Base-by-base conservation (phyloP, 1,139 yeast species). In the Protomyces lactucae-debilis region DNA sequence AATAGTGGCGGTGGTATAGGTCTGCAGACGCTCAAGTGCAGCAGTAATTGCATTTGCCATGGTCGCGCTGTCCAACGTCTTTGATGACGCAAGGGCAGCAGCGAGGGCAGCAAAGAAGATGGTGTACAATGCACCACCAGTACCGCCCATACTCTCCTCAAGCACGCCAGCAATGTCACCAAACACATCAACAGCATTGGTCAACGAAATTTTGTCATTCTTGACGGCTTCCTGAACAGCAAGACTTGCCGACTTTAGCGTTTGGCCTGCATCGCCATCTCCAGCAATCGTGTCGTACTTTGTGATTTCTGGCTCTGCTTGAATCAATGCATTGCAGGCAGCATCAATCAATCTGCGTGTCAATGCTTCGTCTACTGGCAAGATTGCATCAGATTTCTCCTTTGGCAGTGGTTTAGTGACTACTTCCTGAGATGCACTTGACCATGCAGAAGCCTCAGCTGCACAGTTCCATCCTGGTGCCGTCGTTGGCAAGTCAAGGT, bases 201-300 rank as follows among this genome's bases (percentile, higher is more conserved):
- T 76, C 8, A 78, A 73, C 40, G 84, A 78, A 52, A 84, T 74
- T 12, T 75, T 71, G n/a, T 75, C 75, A 23, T 73, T 70, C 32
- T 80, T 77, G 61, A 87, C 74, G 21, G 84, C 84, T 12, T 80
- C 76, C 54, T 83, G 76, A 53, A 92, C 82, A 0, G 90, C 90
- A 65, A 85, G 81, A 28, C 92, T 95, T 55, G 97, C 97, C 14
- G 64, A 45, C 18, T 43, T 55, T 18, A 54, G 57, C 0, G 97
- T 92, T 71, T 89, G 95, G 56, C 98, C 98, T 76, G 97, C 91
- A 74, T 92, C 98, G 70, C 98, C 98, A 74, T 92, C 98, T 67
- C 98, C 98, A 1, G 93, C 97, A 70, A 85, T 80, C 1, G 95
- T 88, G 72, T 92, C 98, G 70, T 87, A 85, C 67, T 84, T 82